Conservation (phyloP, 2,329 filamentous ascomycete species). For the Hymenoscyphus fructigenus region DNA sequence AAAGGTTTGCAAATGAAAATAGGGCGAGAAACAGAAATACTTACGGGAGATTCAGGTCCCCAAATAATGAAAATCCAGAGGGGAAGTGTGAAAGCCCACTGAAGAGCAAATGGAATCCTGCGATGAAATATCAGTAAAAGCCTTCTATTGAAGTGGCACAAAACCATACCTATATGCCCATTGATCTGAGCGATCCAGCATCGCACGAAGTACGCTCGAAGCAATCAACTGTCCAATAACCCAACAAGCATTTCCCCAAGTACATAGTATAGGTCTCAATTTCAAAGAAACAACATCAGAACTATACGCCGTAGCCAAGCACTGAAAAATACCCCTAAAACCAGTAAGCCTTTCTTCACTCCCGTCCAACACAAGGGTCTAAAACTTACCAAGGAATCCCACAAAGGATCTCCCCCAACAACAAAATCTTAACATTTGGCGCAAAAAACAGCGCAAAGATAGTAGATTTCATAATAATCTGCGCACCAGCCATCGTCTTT, state of each 20-base stretch:
- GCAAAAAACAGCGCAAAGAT: slow-evolving; percentile 51
- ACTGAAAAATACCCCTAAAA: slow-evolving; percentile 41
- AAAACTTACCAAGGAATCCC: slow-evolving; percentile 48
- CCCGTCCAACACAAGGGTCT: slow-evolving; percentile 23
- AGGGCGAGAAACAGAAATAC: background rate
- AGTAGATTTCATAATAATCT: slow-evolving; percentile 44
- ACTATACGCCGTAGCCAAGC: slow-evolving; percentile 37
- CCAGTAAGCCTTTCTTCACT: slow-evolving; percentile 17
- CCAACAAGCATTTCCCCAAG: slow-evolving; percentile 56
- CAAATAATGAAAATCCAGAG: slow-evolving; percentile 45
- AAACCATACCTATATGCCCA: slow-evolving; percentile 45
- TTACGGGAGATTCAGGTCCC: slow-evolving; percentile 46
- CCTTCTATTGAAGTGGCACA: background rate
- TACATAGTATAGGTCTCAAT: slow-evolving; percentile 37
- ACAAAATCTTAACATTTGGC: slow-evolving; percentile 44
- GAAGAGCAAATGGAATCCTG: slow-evolving; percentile 47
- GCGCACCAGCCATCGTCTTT: slow-evolving; percentile 46
- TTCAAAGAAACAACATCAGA: slow-evolving; percentile 39
- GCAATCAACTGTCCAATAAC: slow-evolving; percentile 49
- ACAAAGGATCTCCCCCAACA: slow-evolving; percentile 48
- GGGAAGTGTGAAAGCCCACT: slow-evolving; percentile 50
- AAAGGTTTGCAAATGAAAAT: background rate
- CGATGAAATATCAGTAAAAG: background rate
- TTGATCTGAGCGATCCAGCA: slow-evolving; percentile 42
- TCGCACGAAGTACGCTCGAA: slow-evolving; percentile 45